Conservation (phyloP, 805 yeast genomes). For the Hanseniaspora nectarophila region DNA sequence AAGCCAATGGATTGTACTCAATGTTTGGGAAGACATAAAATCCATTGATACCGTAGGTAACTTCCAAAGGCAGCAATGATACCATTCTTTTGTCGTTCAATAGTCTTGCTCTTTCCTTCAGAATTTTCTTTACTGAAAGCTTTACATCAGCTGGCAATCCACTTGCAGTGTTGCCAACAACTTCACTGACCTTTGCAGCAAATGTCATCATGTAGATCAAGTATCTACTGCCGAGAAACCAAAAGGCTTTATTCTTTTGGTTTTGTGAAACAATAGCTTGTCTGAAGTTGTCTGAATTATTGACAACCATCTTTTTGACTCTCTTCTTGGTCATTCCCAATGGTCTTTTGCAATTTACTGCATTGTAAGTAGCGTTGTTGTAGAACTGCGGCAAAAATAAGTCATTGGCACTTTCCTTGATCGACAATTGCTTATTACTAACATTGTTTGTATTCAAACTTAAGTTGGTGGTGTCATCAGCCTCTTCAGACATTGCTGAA, state of each 20-base stretch:
- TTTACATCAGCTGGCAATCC: too few relatives aligned
- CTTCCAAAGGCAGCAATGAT: conserved; percentile 17
- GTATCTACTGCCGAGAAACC: conserved; percentile 12
- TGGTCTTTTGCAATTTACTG: conserved; percentile 25
- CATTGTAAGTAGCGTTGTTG: conserved; percentile 18
- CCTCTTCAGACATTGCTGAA: background rate
- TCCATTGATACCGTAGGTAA: background rate
- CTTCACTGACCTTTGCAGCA: background rate
- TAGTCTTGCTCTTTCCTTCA: background rate
- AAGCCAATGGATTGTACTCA: conserved; percentile 15
- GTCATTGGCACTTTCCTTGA: conserved; percentile 23
- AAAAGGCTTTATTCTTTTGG: background rate
- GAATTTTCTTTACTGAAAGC: background rate
- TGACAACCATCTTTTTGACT: conserved; percentile 19
- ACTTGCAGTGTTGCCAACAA: background rate
- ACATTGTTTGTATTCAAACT: background rate
- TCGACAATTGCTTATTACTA: conserved; percentile 6
- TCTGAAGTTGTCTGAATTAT: conserved; percentile 7
- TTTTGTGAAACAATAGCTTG: background rate
- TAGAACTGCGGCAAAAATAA: conserved; percentile 17
- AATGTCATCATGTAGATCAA: background rate
- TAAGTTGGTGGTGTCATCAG: background rate
- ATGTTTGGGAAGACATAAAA: background rate
- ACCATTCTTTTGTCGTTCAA: background rate
- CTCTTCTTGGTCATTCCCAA: conserved; percentile 21